A percentile compares a stretch with the other conserved stretches of the same genome.
These are phyloP conservation scores for Thielaviopsis punctulata DNA, from an alignment of 2,329 filamentous ascomycete species.

Conservation along the genomic window DNA sequence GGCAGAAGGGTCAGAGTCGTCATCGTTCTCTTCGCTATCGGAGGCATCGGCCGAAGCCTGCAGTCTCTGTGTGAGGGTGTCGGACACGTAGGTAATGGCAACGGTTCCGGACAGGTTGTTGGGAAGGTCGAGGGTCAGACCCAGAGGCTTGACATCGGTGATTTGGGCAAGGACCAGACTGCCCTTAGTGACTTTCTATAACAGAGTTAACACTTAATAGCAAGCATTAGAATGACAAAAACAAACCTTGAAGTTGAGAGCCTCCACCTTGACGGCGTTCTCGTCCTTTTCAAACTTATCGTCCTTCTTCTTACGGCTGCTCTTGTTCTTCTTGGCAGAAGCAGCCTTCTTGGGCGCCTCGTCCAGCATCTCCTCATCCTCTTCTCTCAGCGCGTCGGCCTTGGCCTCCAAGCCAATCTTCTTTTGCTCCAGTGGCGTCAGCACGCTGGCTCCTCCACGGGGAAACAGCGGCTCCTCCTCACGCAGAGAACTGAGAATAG, in stretches of 20 bases:
- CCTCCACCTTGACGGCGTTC: slow-evolving; percentile 56
- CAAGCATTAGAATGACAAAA: slow-evolving; percentile 6
- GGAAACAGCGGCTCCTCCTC: slow-evolving; percentile 86
- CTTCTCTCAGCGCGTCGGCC: slow-evolving; percentile 79
- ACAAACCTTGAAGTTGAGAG: slow-evolving; percentile 72
- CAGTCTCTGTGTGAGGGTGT: slow-evolving; percentile 57
- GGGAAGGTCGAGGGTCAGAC: slow-evolving; percentile 67
- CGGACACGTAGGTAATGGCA: slow-evolving; percentile 80
- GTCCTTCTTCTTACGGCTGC: slow-evolving; percentile 30
- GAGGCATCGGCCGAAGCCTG: slow-evolving; percentile 43
- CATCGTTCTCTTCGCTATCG: slow-evolving; percentile 35
- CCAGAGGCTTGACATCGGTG: slow-evolving; percentile 59
- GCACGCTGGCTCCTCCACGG: slow-evolving; percentile 72
- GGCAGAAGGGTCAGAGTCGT: slow-evolving; percentile 34
- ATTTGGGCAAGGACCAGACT: slow-evolving; percentile 80
- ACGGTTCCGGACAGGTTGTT: slow-evolving; percentile 88
- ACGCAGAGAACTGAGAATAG: slow-evolving; percentile 32
- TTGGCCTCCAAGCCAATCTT: slow-evolving; percentile 90
- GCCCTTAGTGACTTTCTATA: slow-evolving; percentile 63
- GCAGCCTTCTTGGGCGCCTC: slow-evolving; percentile 1
- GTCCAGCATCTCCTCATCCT: slow-evolving; percentile 32
- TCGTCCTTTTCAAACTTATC: slow-evolving; percentile 29
- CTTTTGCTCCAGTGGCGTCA: slow-evolving; percentile 89
- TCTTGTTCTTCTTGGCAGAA: slow-evolving; percentile 25
- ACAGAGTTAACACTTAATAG: neutral